Conservation (phyloP, 139 green algal species). For the Choricystis sp. region DNA sequence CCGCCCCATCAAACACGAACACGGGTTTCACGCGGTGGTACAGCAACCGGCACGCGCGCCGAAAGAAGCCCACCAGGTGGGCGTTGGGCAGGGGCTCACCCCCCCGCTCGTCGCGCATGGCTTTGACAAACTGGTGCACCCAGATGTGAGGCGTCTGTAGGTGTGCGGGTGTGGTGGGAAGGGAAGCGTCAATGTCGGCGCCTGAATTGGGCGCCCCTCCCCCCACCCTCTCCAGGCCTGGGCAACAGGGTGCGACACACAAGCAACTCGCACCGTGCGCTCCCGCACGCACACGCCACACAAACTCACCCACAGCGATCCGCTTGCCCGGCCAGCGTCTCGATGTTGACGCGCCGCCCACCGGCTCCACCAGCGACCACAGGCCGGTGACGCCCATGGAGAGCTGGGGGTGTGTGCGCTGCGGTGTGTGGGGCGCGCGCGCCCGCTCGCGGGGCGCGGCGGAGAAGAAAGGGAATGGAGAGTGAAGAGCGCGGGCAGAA, state of each 20-base stretch:
- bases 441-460: too few species aligned
- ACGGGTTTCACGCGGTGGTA: conserved; percentile 83
- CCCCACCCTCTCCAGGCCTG: too few species aligned
- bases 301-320: conserved; percentile 63
- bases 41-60: conserved; percentile 87
- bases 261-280: too few species aligned
- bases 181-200: too few species aligned
- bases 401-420: background rate
- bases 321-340: conserved; percentile 64
- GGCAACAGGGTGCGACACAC: too few species aligned
- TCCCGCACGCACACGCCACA: too few species aligned
- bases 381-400: conserved; percentile 63
- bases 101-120: conserved; percentile 81
- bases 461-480: too few species aligned
- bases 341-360: conserved; percentile 67
- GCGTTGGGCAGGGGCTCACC: conserved; percentile 87
- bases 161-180: too few species aligned
- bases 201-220: too few species aligned
- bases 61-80: conserved; percentile 92
- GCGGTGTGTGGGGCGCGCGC: too few species aligned
- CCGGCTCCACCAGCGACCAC: conserved; percentile 76
- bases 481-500: too few species aligned
- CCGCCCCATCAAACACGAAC: conserved; percentile 96
- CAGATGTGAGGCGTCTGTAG: conserved; percentile 94
- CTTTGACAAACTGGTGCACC: conserved; percentile 90